Conservation (phyloP, 352 stramenopile genomes). For the Globisporangium megalacanthum region DNA sequence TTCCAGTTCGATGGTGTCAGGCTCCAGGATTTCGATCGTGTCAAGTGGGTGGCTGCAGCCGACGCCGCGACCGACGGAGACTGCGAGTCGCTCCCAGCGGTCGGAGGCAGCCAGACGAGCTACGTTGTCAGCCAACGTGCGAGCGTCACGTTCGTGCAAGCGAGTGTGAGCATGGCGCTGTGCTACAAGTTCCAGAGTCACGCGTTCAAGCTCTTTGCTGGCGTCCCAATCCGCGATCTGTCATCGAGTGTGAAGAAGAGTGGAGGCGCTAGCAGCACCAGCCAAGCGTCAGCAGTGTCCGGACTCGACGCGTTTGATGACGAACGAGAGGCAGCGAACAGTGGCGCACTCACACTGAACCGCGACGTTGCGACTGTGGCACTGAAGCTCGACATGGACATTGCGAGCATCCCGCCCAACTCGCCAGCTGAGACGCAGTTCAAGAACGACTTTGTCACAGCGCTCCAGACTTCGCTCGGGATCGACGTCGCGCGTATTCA, state of each 20-base stretch:
- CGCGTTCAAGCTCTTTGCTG: slow-evolving; percentile 44
- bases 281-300: slow-evolving; percentile 1
- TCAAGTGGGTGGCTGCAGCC: slow-evolving; percentile 41
- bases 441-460: slow-evolving; percentile 32
- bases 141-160: slow-evolving; percentile 38
- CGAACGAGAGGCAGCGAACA: slow-evolving; percentile 20
- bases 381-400: slow-evolving; percentile 59
- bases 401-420: slow-evolving; percentile 38
- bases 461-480: slow-evolving; percentile 29
- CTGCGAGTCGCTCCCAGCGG: slow-evolving; percentile 29
- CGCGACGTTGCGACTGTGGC: slow-evolving; percentile 42
- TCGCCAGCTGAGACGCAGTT: slow-evolving; percentile 46
- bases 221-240: slow-evolving; percentile 30
- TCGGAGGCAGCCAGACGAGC: slow-evolving; percentile 29
- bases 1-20: slow-evolving; percentile 58
- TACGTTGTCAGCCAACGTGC: slow-evolving; percentile 33
- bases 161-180: slow-evolving; percentile 31
- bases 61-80: slow-evolving; percentile 25
- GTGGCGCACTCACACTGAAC: slow-evolving; percentile 32
- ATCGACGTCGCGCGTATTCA: slow-evolving; percentile 47
- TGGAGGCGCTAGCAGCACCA: slow-evolving; percentile 5
- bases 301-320: slow-evolving; percentile 20
- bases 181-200: slow-evolving; percentile 61
- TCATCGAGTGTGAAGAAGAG: slow-evolving; percentile 11
- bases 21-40: slow-evolving; percentile 52